Evolutionary conservation across 2,329 filamentous ascomycete genomes (phyloP).

Genomic region (Calonectria henricotiae): DNA sequence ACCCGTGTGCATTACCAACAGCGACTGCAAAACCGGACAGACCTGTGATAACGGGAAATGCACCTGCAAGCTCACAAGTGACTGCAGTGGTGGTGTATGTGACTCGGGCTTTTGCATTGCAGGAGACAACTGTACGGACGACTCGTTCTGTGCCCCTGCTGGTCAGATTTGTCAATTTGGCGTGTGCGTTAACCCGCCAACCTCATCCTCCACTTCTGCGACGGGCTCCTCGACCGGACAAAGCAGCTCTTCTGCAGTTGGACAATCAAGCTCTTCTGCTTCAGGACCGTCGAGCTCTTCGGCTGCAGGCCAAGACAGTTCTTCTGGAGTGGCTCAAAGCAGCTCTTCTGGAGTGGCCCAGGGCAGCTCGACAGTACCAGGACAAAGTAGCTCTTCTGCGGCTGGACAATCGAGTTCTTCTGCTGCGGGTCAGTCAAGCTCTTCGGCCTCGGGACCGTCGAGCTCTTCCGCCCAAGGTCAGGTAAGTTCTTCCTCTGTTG

Average conservation of each 20-base stretch:
- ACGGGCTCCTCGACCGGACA: neutral
- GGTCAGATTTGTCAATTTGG: neutral
- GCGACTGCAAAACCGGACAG: neutral
- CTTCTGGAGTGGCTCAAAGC: neutral
- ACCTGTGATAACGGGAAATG: neutral
- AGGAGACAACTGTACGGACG: neutral
- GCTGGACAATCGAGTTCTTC: neutral
- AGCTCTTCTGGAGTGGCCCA: neutral
- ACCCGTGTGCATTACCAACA: neutral
- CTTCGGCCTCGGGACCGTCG: neutral
- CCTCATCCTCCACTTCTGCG: neutral
- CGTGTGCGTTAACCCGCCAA: neutral
- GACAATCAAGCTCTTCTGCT: neutral
- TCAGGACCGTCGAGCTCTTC: neutral
- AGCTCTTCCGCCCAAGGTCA: too few relatives aligned
- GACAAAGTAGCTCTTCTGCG: neutral
- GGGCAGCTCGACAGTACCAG: neutral
- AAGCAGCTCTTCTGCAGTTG: neutral
- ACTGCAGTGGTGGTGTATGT: neutral
- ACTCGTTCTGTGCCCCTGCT: neutral
- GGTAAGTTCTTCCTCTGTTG: neutral
- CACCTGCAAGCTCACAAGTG: neutral
- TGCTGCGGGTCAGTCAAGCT: neutral
- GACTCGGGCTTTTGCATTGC: constrained; percentile 17
- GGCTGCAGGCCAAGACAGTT: neutral